phyloP scores from a whole-genome alignment of 129 eudicot genomes.

The Lonicera japonica region DNA sequence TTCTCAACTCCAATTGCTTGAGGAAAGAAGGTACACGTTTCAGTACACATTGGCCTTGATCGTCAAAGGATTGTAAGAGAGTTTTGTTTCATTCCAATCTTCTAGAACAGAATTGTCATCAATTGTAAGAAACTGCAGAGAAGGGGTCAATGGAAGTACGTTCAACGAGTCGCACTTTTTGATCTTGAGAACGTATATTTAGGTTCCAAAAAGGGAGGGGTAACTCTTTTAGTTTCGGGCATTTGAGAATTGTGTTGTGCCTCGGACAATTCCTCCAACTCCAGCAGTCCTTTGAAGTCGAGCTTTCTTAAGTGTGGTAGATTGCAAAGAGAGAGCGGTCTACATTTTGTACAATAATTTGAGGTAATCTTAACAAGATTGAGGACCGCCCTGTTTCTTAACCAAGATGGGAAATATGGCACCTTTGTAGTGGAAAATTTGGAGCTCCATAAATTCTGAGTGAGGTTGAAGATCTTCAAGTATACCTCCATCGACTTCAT shows the following conservation, averaged over 20 bases:
- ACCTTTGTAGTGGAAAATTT: background rate
- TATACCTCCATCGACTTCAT: background rate
- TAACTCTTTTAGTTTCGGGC: conserved; percentile 5
- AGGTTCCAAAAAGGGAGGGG: background rate
- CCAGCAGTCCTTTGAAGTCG: conserved; percentile 11
- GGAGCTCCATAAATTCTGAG: background rate
- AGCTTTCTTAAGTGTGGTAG: conserved; percentile 3
- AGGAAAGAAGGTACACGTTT: background rate
- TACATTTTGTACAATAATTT: conserved; percentile 11
- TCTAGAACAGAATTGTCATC: conserved; percentile 8
- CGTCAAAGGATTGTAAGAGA: background rate
- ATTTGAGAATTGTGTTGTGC: background rate
- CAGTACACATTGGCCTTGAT: background rate
- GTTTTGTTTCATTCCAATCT: conserved; percentile 2
- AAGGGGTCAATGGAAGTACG: conserved; percentile 11
- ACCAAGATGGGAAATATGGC: conserved; percentile 13
- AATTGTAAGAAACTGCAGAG: conserved; percentile 1
- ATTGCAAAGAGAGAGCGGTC: conserved; percentile 5
- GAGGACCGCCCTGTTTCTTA: background rate
- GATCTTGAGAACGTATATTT: conserved; percentile 2
- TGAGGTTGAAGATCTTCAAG: conserved; percentile 18
- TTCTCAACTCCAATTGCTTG: background rate
- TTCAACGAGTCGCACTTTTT: conserved; percentile 10
- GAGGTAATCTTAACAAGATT: conserved; percentile 10
- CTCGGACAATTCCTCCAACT: conserved; percentile 9